Base-by-base conservation (phyloP, 2,329 filamentous ascomycete genomes). In the Fusarium sp. region DNA sequence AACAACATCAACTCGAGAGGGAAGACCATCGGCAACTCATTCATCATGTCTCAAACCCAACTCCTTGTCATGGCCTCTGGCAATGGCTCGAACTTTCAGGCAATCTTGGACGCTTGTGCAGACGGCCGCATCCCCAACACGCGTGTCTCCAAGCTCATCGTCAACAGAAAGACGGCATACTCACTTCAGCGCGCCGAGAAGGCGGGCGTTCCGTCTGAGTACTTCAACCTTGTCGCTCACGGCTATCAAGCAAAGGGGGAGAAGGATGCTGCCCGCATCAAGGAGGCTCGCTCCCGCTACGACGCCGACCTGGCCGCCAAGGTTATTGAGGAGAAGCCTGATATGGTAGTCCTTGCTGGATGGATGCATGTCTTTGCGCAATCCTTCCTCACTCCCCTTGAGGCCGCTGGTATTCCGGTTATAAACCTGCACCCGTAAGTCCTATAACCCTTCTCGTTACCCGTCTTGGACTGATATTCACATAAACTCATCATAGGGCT, bases 361-460 rank as follows among this genome's bases (percentile, higher is more conserved):
- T 97, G 94, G 88, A 97, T 97, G 94, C 92, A 96, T 81, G 92
- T 97, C 66, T 89, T 97, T 54, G 91, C 91, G 0, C 85, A 86
- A 2, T 84, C 86, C 1, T 97, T 97, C 80, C 85, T 97, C 57
- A 86, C 88, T 14, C 93, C 94, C 3, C 80, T 97, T 8, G 87
- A 89, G 35, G 84, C 81, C 9, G 89, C 87, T 0, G 88, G 88
- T 0, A 86, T 96, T 36, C 88, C 87, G 29, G 91, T 96, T 57
- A 95, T 97, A 79, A 97, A 97, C 80, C 83, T 97, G 45, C 95
- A 97, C 79, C 95, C 4, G 27, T 47, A 27, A 47, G 42, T 27
- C 22, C 16, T 27, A 18, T 18, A 27, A 18, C 22, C 22, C 42
- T 27, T 18, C n/a, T 27, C 54, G 38, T 54, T 63, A 8, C 42